A percentile compares a stretch with the other conserved stretches of the same genome.
Evolutionary conservation across 306 rosid genomes (phyloP).

Genomic region (Fragaria nilgerrensis): DNA sequence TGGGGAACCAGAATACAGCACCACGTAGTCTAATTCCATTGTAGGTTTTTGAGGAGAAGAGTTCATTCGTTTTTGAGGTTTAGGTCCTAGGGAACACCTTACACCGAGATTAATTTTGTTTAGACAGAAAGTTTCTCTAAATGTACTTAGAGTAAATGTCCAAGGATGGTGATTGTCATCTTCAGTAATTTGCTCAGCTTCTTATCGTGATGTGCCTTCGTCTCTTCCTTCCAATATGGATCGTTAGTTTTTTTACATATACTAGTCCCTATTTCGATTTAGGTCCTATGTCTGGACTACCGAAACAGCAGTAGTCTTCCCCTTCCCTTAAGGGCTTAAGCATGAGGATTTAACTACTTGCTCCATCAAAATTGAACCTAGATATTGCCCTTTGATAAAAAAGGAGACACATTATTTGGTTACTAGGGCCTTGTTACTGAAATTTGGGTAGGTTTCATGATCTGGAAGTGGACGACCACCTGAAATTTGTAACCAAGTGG

Average conservation of each 20-base stretch:
- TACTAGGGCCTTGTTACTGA: not conserved
- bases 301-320: not conserved
- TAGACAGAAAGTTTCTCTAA: not conserved
- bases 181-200: not conserved
- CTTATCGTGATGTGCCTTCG: not conserved
- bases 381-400: not conserved
- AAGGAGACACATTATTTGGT: not conserved
- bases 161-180: not conserved
- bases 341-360: not conserved
- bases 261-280: not conserved
- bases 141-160: not conserved
- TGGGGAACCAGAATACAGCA: not conserved
- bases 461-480: conserved; percentile 51
- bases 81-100: not conserved
- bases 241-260: not conserved
- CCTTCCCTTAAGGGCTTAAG: not conserved
- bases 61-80: not conserved
- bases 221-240: not conserved
- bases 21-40: not conserved
- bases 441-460: conserved; percentile 55
- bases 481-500: conserved; percentile 80
- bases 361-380: not conserved
- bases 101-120: not conserved
- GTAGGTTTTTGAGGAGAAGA: not conserved
- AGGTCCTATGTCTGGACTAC: not conserved